These are phyloP conservation scores for Emmonsiellopsis sp. DNA, from an alignment of 2,329 filamentous ascomycete species.

Conservation along the genomic window DNA sequence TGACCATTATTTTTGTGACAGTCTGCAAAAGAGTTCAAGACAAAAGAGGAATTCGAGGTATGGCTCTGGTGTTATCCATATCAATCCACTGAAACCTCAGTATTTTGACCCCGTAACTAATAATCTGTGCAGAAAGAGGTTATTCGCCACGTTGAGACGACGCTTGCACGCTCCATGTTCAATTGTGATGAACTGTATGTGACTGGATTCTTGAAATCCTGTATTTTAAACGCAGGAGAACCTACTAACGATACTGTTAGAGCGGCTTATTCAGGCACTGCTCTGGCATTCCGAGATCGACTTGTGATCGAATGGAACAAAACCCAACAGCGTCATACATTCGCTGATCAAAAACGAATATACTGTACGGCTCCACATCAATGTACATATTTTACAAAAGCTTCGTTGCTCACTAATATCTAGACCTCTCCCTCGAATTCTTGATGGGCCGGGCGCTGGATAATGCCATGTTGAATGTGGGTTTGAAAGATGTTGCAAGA, in stretches of 20 bases:
- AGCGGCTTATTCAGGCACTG: constrained; percentile 84
- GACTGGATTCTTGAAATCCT: background rate
- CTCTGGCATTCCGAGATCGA: constrained; percentile 84
- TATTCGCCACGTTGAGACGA: constrained; percentile 92
- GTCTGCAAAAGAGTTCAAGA: constrained; percentile 60
- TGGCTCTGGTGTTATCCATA: constrained; percentile 5
- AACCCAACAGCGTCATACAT: constrained; percentile 93
- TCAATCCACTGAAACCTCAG: background rate
- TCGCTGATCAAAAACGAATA: constrained; percentile 79
- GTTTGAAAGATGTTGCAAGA: constrained; percentile 73
- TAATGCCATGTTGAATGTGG: constrained; percentile 97
- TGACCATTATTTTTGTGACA: constrained; percentile 19
- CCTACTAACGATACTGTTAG: constrained; percentile 22
- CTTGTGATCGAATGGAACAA: constrained; percentile 95
- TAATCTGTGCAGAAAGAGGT: constrained; percentile 56
- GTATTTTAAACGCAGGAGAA: background rate
- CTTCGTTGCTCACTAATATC: constrained; percentile 1
- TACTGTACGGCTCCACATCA: constrained; percentile 53
- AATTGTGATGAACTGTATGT: constrained; percentile 80
- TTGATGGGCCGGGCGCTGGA: constrained; percentile 93
- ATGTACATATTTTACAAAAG: background rate
- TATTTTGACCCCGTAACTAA: background rate
- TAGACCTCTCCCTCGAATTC: constrained; percentile 88
- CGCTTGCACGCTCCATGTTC: constrained; percentile 88
- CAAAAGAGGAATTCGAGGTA: constrained; percentile 68